Evolutionary conservation across 2,329 filamentous ascomycete genomes (phyloP).

Genomic region (Teratosphaeria pseudoeucalypti): DNA sequence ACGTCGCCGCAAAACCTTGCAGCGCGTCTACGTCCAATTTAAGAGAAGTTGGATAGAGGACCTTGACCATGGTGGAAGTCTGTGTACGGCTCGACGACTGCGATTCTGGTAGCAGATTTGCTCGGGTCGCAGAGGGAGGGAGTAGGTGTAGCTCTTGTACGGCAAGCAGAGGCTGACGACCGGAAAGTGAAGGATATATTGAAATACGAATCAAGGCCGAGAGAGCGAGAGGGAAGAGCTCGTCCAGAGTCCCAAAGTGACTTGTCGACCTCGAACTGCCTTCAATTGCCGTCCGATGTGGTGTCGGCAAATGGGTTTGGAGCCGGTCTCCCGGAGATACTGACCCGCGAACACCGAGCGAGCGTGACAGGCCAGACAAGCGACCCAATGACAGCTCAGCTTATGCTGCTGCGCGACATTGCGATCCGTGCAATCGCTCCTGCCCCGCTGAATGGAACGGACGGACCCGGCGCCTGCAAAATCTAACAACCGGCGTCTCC

Average conservation of each 20-base stretch:
- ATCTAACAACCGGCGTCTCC: not conserved
- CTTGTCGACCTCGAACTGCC: not conserved
- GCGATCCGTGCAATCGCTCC: not conserved
- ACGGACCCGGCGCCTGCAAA: not conserved
- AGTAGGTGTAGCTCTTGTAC: not conserved
- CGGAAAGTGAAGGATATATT: not conserved
- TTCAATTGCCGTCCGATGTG: not conserved
- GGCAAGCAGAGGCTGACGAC: not conserved
- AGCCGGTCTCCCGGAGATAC: not conserved
- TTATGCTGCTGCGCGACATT: not conserved
- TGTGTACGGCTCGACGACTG: not conserved
- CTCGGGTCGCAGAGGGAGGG: not conserved
- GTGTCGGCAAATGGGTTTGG: not conserved
- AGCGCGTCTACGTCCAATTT: slow-evolving; percentile 45
- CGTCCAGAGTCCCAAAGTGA: not conserved
- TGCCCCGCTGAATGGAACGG: not conserved
- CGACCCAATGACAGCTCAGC: not conserved
- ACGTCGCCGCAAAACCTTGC: slow-evolving; percentile 47
- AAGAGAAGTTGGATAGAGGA: slow-evolving; percentile 56
- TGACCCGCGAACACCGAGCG: not conserved
- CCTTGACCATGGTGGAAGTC: slow-evolving; percentile 40
- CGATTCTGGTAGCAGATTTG: not conserved
- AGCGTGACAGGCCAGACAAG: not conserved
- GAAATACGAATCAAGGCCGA: not conserved
- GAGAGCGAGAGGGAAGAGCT: not conserved